Conservation (phyloP, 441 rosid genomes). For the Capsella rubella region DNA sequence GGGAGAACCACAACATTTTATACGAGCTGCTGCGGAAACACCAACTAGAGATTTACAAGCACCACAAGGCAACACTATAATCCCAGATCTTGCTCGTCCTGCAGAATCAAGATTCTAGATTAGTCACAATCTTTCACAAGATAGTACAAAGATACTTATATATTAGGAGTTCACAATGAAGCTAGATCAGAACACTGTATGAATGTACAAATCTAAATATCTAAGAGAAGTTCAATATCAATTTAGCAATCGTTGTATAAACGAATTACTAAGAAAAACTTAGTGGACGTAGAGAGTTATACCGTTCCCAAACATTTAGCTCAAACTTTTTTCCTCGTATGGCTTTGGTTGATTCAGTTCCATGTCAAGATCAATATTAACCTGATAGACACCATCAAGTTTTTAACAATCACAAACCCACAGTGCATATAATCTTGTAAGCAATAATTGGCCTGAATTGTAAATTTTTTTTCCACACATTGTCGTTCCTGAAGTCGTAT, state of each 20-base stretch:
- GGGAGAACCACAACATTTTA: conserved; percentile 40
- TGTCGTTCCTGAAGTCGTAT: conserved; percentile 93
- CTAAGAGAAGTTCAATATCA: background rate
- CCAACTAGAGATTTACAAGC: conserved; percentile 98
- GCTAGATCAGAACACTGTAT: background rate
- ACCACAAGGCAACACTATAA: conserved; percentile 96
- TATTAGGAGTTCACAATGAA: background rate
- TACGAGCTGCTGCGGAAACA: conserved; percentile 91
- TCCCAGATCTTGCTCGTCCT: conserved; percentile 98
- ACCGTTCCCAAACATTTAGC: conserved; percentile 99
- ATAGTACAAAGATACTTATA: conserved; percentile 12
- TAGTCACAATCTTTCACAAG: conserved; percentile 7
- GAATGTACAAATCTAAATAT: conserved; percentile 1
- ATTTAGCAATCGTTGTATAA: background rate
- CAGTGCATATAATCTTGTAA: conserved; percentile 18
- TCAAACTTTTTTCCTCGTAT: conserved; percentile 95
- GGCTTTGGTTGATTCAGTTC: conserved; percentile 94
- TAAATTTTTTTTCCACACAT: conserved; percentile 56
- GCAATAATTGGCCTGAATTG: conserved; percentile 1
- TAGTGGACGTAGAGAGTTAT: background rate
- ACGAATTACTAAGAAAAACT: background rate
- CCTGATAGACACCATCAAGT: conserved; percentile 51
- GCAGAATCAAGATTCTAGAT: conserved; percentile 41
- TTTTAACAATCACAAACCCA: conserved; percentile 15
- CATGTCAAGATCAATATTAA: conserved; percentile 89